A percentile compares a stretch with the other conserved stretches of the same genome.
These are phyloP conservation scores for Spinellus fusiger DNA, from an alignment of 192 early-diverging fungal genomes.

Conservation along the genomic window DNA sequence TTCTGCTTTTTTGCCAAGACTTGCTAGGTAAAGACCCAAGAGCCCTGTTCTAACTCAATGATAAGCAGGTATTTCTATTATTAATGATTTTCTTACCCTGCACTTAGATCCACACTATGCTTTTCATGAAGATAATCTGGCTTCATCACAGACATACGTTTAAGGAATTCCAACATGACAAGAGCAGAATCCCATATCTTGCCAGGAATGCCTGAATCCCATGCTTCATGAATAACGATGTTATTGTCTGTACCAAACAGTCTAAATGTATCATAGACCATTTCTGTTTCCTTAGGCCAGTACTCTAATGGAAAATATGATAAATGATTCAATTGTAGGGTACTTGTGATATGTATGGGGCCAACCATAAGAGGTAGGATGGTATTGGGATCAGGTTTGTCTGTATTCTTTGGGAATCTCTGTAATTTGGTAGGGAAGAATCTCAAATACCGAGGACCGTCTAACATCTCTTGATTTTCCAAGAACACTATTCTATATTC, in stretches of 20 bases:
- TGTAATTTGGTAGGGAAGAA: neutral
- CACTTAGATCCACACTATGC: slow-evolving; percentile 42
- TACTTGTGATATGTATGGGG: neutral
- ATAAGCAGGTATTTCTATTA: neutral
- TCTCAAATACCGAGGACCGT: slow-evolving; percentile 1
- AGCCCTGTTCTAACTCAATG: slow-evolving; percentile 40
- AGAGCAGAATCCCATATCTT: slow-evolving; percentile 49
- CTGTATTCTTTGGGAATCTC: slow-evolving; percentile 7
- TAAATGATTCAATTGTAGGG: neutral
- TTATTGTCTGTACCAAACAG: slow-evolving; percentile 3
- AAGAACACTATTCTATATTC: slow-evolving; percentile 11
- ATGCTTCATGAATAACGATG: slow-evolving; percentile 30
- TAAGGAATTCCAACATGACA: slow-evolving; percentile 31
- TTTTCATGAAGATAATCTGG: slow-evolving; percentile 27
- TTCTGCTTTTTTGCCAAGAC: slow-evolving; percentile 5
- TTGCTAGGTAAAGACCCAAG: slow-evolving; percentile 35
- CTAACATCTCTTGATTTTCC: neutral
- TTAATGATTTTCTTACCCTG: slow-evolving; percentile 27
- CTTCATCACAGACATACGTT: slow-evolving; percentile 7
- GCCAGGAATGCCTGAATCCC: slow-evolving; percentile 40
- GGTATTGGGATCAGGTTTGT: slow-evolving; percentile 1
- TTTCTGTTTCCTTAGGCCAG: slow-evolving; percentile 7
- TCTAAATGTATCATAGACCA: slow-evolving; percentile 14
- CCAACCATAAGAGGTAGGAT: slow-evolving; percentile 17
- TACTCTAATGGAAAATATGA: slow-evolving; percentile 1